Evolutionary conservation across 1,284 basidiomycete genomes (phyloP).

Genomic region (Microbotryomycetes sp.): DNA sequence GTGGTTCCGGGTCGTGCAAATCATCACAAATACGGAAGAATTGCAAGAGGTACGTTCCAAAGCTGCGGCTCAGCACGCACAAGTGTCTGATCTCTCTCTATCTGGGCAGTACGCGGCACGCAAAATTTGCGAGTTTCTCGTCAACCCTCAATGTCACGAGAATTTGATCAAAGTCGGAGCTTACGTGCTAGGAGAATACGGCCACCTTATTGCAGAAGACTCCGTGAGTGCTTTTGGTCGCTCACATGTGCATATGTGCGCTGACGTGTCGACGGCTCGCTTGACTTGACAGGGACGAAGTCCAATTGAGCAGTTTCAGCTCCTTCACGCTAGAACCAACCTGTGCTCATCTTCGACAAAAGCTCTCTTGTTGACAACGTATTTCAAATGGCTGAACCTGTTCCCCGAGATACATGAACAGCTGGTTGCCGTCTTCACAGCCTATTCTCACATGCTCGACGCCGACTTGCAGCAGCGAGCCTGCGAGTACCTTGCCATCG

Average conservation of each 20-base stretch:
- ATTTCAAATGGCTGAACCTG: conserved; percentile 99
- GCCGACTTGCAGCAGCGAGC: conserved; percentile 96
- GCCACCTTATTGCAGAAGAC: conserved; percentile 94
- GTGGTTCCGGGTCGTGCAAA: conserved; percentile 98
- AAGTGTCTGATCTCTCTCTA: conserved; percentile 51
- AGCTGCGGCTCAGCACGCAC: neutral
- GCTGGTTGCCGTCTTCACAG: conserved; percentile 88
- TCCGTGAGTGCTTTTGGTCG: conserved; percentile 38
- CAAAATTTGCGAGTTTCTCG: conserved; percentile 87
- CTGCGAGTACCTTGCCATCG: conserved; percentile 88
- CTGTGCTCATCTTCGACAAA: conserved; percentile 89
- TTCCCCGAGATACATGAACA: conserved; percentile 98
- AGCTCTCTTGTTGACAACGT: conserved; percentile 87
- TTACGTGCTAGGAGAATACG: conserved; percentile 89
- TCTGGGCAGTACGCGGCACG: conserved; percentile 72
- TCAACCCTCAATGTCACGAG: conserved; percentile 76
- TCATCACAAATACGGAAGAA: conserved; percentile 97
- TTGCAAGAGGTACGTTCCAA: conserved; percentile 46
- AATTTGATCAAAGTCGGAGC: conserved; percentile 96
- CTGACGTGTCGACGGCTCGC: too few species aligned
- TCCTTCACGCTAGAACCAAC: conserved; percentile 90
- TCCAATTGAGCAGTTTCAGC: conserved; percentile 90
- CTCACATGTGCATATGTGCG: neutral
- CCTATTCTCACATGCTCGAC: conserved; percentile 96
- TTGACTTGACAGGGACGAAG: conserved; percentile 60